These are phyloP conservation scores for Ogataea chonburiensis DNA, from an alignment of 805 yeast species.

Conservation along the genomic window DNA sequence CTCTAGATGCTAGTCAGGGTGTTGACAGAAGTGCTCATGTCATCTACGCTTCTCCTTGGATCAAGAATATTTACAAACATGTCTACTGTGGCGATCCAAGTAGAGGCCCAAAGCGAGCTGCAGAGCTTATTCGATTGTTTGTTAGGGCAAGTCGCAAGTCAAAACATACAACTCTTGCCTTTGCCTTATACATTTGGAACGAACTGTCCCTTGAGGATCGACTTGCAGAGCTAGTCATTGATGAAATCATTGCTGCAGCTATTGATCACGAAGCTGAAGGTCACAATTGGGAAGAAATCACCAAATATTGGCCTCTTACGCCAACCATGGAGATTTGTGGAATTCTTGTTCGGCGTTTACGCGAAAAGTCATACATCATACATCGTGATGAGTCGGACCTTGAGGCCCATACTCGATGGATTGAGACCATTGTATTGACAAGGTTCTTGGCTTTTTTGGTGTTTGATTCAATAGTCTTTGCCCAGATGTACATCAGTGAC, in stretches of 20 bases:
- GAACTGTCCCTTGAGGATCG: slow-evolving; percentile 60
- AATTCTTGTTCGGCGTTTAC: slow-evolving; percentile 55
- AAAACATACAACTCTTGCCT: slow-evolving; percentile 46
- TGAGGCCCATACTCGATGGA: slow-evolving; percentile 58
- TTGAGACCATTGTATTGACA: slow-evolving; percentile 68
- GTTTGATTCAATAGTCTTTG: slow-evolving; percentile 63
- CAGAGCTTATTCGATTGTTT: slow-evolving; percentile 60
- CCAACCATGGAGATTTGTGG: slow-evolving; percentile 78
- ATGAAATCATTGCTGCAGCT: slow-evolving; percentile 72
- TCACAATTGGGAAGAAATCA: slow-evolving; percentile 60
- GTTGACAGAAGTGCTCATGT: slow-evolving; percentile 42
- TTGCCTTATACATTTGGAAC: slow-evolving; percentile 67
- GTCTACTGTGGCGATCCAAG: slow-evolving; percentile 55
- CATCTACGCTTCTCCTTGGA: slow-evolving; percentile 70
- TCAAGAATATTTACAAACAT: slow-evolving; percentile 57
- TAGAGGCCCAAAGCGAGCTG: slow-evolving; percentile 58
- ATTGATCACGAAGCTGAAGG: slow-evolving; percentile 78
- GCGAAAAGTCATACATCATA: slow-evolving; percentile 49
- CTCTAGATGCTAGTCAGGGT: slow-evolving; percentile 42
- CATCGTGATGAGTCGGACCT: slow-evolving; percentile 44
- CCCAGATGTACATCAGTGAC: slow-evolving; percentile 69
- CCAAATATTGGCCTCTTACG: slow-evolving; percentile 57
- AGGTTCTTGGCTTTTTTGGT: slow-evolving; percentile 62
- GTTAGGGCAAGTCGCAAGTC: slow-evolving; percentile 56
- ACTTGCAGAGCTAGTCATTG: slow-evolving; percentile 56